Evolutionary conservation across 306 rosid genomes (phyloP).

Genomic region (peach (Prunus persica)): DNA sequence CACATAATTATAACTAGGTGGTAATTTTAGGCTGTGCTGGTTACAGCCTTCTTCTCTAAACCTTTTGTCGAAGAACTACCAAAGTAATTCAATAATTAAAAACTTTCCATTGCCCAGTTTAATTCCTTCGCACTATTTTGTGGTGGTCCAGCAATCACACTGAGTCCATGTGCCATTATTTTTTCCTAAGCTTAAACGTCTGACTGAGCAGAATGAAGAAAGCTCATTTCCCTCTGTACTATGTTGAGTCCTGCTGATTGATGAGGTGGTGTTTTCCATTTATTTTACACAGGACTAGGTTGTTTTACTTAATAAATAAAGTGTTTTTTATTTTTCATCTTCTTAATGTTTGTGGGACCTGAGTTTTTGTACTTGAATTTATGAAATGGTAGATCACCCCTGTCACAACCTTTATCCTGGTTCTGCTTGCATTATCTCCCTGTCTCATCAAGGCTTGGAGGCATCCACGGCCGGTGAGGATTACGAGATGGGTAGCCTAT

Average conservation of each 20-base stretch:
- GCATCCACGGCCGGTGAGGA: slow-evolving; percentile 69
- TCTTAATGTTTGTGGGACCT: not conserved
- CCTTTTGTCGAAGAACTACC: not conserved
- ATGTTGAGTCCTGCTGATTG: not conserved
- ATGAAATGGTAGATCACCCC: slow-evolving; percentile 74
- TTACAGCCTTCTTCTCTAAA: not conserved
- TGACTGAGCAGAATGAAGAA: not conserved
- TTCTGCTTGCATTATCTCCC: slow-evolving; percentile 81
- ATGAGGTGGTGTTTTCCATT: not conserved
- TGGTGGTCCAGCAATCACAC: not conserved
- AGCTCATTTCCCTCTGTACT: not conserved
- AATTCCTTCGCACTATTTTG: not conserved
- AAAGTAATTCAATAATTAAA: not conserved
- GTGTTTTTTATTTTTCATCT: not conserved
- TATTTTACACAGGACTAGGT: not conserved
- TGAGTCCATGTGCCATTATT: not conserved
- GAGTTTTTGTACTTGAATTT: slow-evolving; percentile 18
- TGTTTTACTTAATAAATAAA: not conserved
- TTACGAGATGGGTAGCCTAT: slow-evolving; percentile 82
- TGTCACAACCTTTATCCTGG: slow-evolving; percentile 54
- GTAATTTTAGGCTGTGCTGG: not conserved
- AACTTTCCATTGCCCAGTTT: not conserved
- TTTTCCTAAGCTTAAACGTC: not conserved
- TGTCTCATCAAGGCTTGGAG: slow-evolving; percentile 85
- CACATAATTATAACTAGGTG: not conserved